Conservation (phyloP, 2,329 filamentous ascomycete genomes). For the Emmonsia crescens region DNA sequence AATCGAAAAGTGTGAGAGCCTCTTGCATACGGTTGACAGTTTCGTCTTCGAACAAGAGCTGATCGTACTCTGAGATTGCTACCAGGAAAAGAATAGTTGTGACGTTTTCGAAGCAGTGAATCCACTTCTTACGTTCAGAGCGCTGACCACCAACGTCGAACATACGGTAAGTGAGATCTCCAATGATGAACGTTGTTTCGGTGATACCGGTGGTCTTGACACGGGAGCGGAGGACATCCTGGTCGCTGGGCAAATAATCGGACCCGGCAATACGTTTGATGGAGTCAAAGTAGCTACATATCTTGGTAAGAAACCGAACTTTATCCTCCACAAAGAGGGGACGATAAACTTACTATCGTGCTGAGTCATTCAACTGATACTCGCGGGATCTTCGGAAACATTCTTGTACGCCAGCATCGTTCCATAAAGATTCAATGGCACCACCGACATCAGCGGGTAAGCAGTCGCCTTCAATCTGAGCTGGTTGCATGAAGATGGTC, state of each 20-base stretch:
- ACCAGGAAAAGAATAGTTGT: slow-evolving; percentile 94
- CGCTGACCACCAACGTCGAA: slow-evolving; percentile 94
- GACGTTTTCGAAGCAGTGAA: slow-evolving; percentile 97
- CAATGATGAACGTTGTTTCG: slow-evolving; percentile 91
- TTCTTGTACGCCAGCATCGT: slow-evolving; percentile 81
- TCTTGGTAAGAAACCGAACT: slow-evolving; percentile 24
- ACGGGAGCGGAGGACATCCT: slow-evolving; percentile 89
- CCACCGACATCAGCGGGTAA: slow-evolving; percentile 88
- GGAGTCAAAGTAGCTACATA: slow-evolving; percentile 79
- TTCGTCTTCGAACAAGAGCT: slow-evolving; percentile 91
- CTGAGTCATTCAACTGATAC: slow-evolving; percentile 93
- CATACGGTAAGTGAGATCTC: slow-evolving; percentile 90
- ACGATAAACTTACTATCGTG: slow-evolving; percentile 67
- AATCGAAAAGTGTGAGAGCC: slow-evolving; percentile 59
- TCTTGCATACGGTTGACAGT: slow-evolving; percentile 74
- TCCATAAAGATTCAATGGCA: slow-evolving; percentile 87
- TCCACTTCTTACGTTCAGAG: slow-evolving; percentile 98
- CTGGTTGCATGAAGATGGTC: slow-evolving; percentile 97
- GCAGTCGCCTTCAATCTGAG: slow-evolving; percentile 90
- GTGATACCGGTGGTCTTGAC: slow-evolving; percentile 97
- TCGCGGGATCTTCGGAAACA: slow-evolving; percentile 93
- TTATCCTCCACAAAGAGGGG: not conserved
- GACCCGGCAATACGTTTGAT: slow-evolving; percentile 81
- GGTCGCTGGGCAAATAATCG: slow-evolving; percentile 90
- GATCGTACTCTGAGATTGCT: slow-evolving; percentile 94